Percentiles rank a stretch among this genome's conserved stretches.
Conservation (phyloP, 768 basidiomycete genomes). For the Xerocomellus intermedius region DNA sequence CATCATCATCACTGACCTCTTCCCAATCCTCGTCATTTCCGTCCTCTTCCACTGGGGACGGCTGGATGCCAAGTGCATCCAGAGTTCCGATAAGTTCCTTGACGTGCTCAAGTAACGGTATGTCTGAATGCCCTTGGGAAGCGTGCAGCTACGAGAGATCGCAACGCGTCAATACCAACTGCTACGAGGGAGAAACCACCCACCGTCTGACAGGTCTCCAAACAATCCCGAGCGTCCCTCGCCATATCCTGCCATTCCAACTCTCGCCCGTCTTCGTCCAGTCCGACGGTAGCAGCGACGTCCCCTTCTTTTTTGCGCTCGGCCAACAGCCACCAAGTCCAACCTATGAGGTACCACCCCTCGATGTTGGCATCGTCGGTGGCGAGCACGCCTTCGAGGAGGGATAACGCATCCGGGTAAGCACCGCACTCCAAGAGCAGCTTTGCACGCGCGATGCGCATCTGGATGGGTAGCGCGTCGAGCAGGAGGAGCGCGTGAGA, state of each 20-base stretch:
- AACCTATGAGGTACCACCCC: constrained; percentile 93
- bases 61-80: constrained; percentile 61
- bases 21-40: constrained; percentile 54
- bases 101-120: constrained; percentile 71
- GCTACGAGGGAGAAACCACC: constrained; percentile 23
- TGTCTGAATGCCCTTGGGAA: constrained; percentile 72
- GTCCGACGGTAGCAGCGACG: constrained; percentile 42
- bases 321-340: constrained; percentile 86
- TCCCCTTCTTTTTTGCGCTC: constrained; percentile 61
- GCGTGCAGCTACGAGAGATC: constrained; percentile 54
- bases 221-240: constrained; percentile 72
- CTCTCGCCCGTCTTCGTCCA: constrained; percentile 35
- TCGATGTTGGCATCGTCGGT: constrained; percentile 85
- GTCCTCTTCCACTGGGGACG: constrained; percentile 50
- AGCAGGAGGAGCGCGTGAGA: constrained; percentile 38
- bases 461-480: constrained; percentile 56
- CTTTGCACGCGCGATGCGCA: constrained; percentile 72
- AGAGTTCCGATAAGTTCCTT: constrained; percentile 69
- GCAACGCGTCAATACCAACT: background rate
- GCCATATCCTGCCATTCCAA: constrained; percentile 77
- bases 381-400: constrained; percentile 76
- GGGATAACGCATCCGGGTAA: constrained; percentile 68
- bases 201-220: constrained; percentile 81
- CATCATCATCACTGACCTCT: constrained; percentile 57
- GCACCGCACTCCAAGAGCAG: constrained; percentile 75